Conservation (phyloP, 1,284 basidiomycete species). For the Irpex lacteus region DNA sequence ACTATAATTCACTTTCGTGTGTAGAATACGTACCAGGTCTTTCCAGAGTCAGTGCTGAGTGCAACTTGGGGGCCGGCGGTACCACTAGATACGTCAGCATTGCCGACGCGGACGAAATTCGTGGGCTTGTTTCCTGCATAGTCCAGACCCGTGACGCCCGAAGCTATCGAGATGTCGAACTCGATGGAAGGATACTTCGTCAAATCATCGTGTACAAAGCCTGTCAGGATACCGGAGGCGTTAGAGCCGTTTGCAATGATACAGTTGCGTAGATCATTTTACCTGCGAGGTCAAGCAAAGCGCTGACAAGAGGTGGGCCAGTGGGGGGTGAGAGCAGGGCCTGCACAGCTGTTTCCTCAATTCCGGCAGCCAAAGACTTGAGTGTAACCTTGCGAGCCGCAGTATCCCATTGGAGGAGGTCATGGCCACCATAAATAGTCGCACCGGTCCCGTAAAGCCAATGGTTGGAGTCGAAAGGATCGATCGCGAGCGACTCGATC, state of each 20-base stretch:
- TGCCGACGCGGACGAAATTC: slow-evolving; percentile 55
- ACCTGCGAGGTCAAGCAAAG: slow-evolving; percentile 57
- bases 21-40: slow-evolving; percentile 39
- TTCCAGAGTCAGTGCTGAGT: slow-evolving; percentile 51
- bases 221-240: slow-evolving; percentile 9
- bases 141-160: slow-evolving; percentile 52
- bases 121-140: slow-evolving; percentile 55
- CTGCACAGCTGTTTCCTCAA: slow-evolving; percentile 61
- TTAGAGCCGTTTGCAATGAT: not conserved
- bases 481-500: slow-evolving; percentile 50
- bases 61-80: slow-evolving; percentile 41
- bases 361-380: slow-evolving; percentile 57
- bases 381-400: slow-evolving; percentile 52
- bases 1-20: not conserved
- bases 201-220: slow-evolving; percentile 44
- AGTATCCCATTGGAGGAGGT: slow-evolving; percentile 55
- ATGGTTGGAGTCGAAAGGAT: slow-evolving; percentile 65
- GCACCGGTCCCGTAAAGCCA: slow-evolving; percentile 66
- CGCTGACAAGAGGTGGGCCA: slow-evolving; percentile 49
- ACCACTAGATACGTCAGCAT: slow-evolving; percentile 29
- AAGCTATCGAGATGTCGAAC: slow-evolving; percentile 50
- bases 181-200: slow-evolving; percentile 39
- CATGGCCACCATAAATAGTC: slow-evolving; percentile 56
- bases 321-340: slow-evolving; percentile 51
- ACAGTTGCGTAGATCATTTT: not conserved